phyloP scores from a whole-genome alignment of 2,329 filamentous ascomycete species.

The Westerdykella aurantiaca region DNA sequence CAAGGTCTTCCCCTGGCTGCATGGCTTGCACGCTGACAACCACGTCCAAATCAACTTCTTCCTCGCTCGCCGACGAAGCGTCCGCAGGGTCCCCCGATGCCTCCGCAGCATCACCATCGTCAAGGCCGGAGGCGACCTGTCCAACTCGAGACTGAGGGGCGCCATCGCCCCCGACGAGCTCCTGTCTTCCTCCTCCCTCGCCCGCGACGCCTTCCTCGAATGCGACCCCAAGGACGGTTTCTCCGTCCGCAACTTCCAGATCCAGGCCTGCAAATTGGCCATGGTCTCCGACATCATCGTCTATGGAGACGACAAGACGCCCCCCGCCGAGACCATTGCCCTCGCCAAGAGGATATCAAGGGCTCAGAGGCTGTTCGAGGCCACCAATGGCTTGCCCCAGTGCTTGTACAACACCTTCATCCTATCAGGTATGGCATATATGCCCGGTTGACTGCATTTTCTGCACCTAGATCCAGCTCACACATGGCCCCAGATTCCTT shows the following conservation, averaged over 20 bases:
- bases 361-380: conserved; percentile 70
- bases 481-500: conserved; percentile 41
- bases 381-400: conserved; percentile 52
- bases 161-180: conserved; percentile 79
- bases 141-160: conserved; percentile 71
- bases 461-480: conserved; percentile 57
- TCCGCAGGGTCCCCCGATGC: conserved; percentile 66
- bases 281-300: conserved; percentile 87
- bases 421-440: conserved; percentile 54
- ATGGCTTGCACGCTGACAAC: conserved; percentile 85
- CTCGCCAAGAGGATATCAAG: conserved; percentile 59
- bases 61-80: conserved; percentile 64
- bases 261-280: conserved; percentile 83
- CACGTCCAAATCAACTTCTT: conserved; percentile 88
- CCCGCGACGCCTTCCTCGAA: conserved; percentile 62
- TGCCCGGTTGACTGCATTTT: conserved; percentile 32
- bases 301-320: conserved; percentile 68
- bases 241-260: conserved; percentile 94
- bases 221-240: conserved; percentile 86
- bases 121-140: conserved; percentile 79
- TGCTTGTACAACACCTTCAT: conserved; percentile 81
- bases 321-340: conserved; percentile 60
- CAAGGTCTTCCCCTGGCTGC: conserved; percentile 93
- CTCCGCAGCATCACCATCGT: conserved; percentile 78
- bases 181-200: conserved; percentile 44